Base-by-base conservation (phyloP, 2,329 filamentous ascomycete species). In the Sarocladium oryzae region DNA sequence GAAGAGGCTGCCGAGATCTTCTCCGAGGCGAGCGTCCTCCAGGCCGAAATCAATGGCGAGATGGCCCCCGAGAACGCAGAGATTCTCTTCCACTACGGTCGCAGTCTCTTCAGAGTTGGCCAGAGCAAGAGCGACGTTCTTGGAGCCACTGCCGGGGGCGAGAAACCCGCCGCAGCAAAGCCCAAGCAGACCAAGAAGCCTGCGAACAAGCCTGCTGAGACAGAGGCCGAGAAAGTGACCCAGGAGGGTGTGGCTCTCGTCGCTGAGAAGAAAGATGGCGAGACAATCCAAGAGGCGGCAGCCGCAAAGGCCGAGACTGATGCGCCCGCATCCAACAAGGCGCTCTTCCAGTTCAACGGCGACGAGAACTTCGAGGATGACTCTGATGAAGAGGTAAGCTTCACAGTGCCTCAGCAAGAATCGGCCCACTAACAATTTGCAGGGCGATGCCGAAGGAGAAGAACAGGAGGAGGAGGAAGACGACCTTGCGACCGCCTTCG, bases 121-220 rank as follows among this genome's bases (percentile, higher is more conserved):
- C 88, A 97, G 66, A 85, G 83, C 66, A 96, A 95, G 69, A 96
- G 90, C 64, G 91, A 97, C 63, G 91, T 99, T 21, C 77, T 99
- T 32, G 93, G 93, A 52, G 86, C 91, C 18, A 67, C 80, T 64
- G 71, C 77, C 62, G 69, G 35, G 11, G 20, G 24, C 24, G 49
- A 83, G n/a, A 62, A 63, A 41, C 54, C 52, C 69, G 30, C 45
- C 15, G n/a, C 55, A 7, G 68, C 71, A 54, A 64, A 73, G 49
- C 68, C 65, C 56, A 60, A 68, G 61, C 67, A 67, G 62, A 52
- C 63, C 54, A 71, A 65, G 61, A 64, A 57, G 54, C 28, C 28
- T 13, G 28, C 28, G 7, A 7, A 7, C 7, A 69, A 71, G 63
- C 73, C 71, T 56, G 51, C 62, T 49, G 63, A 70, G 63, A 64